Evolutionary conservation across 768 basidiomycete species (phyloP), one percentile per base, ranked within the genome.

Genomic region (Auricularia sp.): DNA sequence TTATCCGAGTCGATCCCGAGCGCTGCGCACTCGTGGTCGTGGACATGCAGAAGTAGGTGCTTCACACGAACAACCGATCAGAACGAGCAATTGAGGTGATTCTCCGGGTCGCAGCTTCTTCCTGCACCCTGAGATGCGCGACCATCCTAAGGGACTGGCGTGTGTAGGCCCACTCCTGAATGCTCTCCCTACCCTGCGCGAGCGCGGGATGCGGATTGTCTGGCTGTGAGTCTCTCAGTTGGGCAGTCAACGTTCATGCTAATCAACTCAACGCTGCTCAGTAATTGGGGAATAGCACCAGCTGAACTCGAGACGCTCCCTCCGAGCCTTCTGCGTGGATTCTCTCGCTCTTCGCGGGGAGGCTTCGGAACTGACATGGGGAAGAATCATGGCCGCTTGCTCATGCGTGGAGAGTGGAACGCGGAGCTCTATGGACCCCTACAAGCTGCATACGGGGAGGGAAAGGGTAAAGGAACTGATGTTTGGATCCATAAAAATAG

Each of bases 401-500:
- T 81, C 66, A 86, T 88, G 84, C 77, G 86, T 62, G 85, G 75
- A 60, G 78, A 76, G 61, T 77, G 74, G 64, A 87, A 87, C 70
- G 78, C 85, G 2, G 81, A 82, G 47, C 74, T 87, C 60, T 87
- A 88, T 73, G 85, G 83, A 0, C 85, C 85, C 8, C 75, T 88
- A 36, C 85, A 87, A 66, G 75, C 73, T 0, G 78, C 82, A 65
- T 87, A 80, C 68, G 58, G 81, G 63, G 76, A 80, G 61, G 86
- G 86, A 16, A 74, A 77, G 65, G 73, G 79, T 14, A 74, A 72
- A 5, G 85, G 85, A 0, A 85, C 84, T 8, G 86, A 88, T 72
- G 78, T 86, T 66, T 87, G 86, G 86, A 84, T 88, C 62, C 83
- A 87, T 71, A 88, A 87, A 73, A 88, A 87, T 72, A 75, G 86